Evolutionary conservation across 1,284 basidiomycete genomes (phyloP).

Genomic region (Leccinum griseonigrum): DNA sequence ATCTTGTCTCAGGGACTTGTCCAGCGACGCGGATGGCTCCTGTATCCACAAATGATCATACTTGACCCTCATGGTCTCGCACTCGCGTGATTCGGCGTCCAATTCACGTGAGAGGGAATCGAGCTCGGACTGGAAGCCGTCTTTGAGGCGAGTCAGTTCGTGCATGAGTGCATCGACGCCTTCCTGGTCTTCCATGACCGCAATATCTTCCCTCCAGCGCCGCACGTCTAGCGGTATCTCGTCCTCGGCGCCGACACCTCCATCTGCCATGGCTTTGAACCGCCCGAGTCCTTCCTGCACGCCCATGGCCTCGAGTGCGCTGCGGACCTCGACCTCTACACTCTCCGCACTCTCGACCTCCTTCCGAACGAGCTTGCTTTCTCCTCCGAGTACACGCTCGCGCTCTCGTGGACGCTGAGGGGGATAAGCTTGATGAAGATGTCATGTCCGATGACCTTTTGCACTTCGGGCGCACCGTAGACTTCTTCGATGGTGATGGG

Average conservation of each 20-base stretch:
- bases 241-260: constrained; percentile 61
- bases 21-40: constrained; percentile 75
- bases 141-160: constrained; percentile 65
- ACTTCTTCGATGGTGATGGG: constrained; percentile 93
- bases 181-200: constrained; percentile 61
- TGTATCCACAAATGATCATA: constrained; percentile 91
- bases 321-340: constrained; percentile 80
- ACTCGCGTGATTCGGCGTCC: constrained; percentile 78
- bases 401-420: constrained; percentile 93
- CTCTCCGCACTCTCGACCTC: constrained; percentile 88
- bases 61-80: constrained; percentile 82
- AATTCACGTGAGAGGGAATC: constrained; percentile 61
- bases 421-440: constrained; percentile 89
- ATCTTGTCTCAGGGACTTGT: constrained; percentile 74
- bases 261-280: constrained; percentile 78
- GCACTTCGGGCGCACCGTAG: constrained; percentile 88
- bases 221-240: constrained; percentile 76
- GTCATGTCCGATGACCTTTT: constrained; percentile 93
- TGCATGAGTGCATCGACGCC: constrained; percentile 62
- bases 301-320: constrained; percentile 81
- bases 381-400: constrained; percentile 96
- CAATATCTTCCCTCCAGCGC: constrained; percentile 77
- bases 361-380: constrained; percentile 91
- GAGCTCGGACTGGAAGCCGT: constrained; percentile 58
- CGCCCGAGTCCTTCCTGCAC: constrained; percentile 75